phyloP scores from a whole-genome alignment of 2,329 filamentous ascomycete genomes.

The Botrytis tulipae region DNA sequence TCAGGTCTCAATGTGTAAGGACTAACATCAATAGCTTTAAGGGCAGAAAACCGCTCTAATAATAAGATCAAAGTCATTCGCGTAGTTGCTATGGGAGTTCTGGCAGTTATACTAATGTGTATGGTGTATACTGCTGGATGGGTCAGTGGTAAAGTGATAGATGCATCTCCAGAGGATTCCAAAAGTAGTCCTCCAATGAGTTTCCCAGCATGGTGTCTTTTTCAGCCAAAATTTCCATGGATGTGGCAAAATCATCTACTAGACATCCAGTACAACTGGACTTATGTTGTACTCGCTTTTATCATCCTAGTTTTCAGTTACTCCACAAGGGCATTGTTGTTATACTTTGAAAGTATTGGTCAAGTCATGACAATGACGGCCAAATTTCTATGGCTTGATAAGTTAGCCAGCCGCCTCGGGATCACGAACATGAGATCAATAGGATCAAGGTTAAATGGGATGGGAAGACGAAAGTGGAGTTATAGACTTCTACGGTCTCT shows the following conservation, averaged over 20 bases:
- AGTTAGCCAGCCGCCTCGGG: neutral
- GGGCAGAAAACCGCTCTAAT: neutral
- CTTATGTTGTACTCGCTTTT: neutral
- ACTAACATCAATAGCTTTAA: neutral
- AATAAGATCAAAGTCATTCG: neutral
- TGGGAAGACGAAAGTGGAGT: neutral
- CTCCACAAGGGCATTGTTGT: neutral
- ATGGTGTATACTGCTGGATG: constrained; percentile 1
- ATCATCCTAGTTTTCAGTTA: neutral
- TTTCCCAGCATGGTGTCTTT: neutral
- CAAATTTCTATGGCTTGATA: neutral
- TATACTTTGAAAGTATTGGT: neutral
- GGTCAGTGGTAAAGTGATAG: neutral
- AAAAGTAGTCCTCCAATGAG: neutral
- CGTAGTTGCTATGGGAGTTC: neutral
- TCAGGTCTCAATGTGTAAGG: neutral
- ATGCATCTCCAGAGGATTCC: neutral
- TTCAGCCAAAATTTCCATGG: neutral
- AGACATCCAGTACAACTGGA: neutral
- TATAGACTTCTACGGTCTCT: neutral
- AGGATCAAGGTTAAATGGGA: neutral
- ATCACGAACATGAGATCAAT: neutral
- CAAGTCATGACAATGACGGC: neutral
- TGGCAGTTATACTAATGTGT: neutral
- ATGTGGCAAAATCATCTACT: neutral